A percentile compares a stretch with the other conserved stretches of the same genome.
phyloP scores from a whole-genome alignment of 805 yeast species.

The Pichia kluyveri region DNA sequence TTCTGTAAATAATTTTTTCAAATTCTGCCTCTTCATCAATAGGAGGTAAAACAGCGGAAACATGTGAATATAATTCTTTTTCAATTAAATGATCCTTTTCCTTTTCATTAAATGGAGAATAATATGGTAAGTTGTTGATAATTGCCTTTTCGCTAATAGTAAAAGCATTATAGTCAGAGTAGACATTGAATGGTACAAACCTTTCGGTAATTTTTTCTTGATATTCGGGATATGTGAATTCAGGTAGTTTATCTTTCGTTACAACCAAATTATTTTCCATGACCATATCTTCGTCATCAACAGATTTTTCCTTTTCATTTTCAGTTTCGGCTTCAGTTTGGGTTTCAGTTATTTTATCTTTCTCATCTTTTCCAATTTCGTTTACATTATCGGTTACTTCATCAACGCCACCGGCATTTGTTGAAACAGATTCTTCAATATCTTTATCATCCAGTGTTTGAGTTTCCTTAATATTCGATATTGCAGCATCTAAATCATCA shows the following conservation, averaged over 20 bases:
- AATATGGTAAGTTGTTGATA: constrained; percentile 38
- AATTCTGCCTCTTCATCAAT: constrained; percentile 52
- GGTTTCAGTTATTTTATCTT: neutral
- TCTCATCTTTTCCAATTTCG: neutral
- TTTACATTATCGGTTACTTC: neutral
- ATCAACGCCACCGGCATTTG: neutral
- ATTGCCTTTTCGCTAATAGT: constrained; percentile 39
- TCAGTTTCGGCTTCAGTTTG: neutral
- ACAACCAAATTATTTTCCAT: neutral
- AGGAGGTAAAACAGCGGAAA: constrained; percentile 59
- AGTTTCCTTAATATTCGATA: neutral
- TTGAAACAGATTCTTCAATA: neutral
- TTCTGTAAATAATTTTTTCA: constrained; percentile 49
- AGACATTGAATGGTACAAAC: constrained; percentile 37
- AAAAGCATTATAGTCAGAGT: constrained; percentile 33
- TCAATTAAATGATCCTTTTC: constrained; percentile 24
- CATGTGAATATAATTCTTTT: constrained; percentile 34
- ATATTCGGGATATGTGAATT: constrained; percentile 23
- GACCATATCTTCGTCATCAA: neutral
- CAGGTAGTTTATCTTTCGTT: constrained; percentile 19
- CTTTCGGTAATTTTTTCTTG: neutral
- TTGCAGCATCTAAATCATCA: neutral
- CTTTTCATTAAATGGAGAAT: constrained; percentile 36
- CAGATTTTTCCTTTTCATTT: neutral
- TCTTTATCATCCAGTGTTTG: neutral